Base-by-base conservation (phyloP, 2,329 filamentous ascomycete genomes). In the Aspergillus novoparasiticus region DNA sequence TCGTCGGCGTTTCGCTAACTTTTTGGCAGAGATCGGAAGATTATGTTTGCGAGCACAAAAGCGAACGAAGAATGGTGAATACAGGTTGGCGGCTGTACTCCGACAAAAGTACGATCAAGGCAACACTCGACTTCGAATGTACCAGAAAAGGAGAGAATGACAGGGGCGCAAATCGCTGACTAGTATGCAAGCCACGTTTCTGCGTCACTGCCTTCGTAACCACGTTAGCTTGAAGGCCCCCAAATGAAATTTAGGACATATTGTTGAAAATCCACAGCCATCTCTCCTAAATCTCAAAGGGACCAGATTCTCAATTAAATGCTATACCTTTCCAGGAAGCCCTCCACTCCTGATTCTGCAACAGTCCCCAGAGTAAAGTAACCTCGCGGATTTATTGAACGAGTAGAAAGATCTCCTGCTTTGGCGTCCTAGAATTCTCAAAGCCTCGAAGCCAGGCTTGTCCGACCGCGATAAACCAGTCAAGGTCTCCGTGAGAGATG, bases 61-160 rank as follows among this genome's bases (percentile, higher is more conserved):
- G 75, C 86, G 85, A 77, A 89, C 82, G 78, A 90, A 89, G 72
- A 90, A 85, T 80, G 87, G 87, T 69, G 88, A 91, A 88, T 90
- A 88, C 88, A 88, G 83, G 76, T 88, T 89, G 85, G 76, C 86
- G 86, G 79, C 79, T 69, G 67, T 69, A 68, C 12, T 57, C 65
- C 62, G 71, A 75, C 73, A 68, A 68, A 41, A 43, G 21, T 39
- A 28, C 39, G 53, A 60, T n/a, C 58, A 46, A 57, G 50, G 41
- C 32, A 11, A 32, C 41, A 41, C 10, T 58, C 30, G 60, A 41
- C 60, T 54, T 61, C 63, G 58, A 39, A 34, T 50, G 30, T n/a
- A 63, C 39, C 58, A 66, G 61, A 53, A 65, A 69, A 65, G 54
- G 67, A 66, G 60, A 64, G 59, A 65, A 66, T 65, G 64, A 65